Base-by-base conservation (phyloP, 768 basidiomycete species). In the Leccinum longicurvipes region DNA sequence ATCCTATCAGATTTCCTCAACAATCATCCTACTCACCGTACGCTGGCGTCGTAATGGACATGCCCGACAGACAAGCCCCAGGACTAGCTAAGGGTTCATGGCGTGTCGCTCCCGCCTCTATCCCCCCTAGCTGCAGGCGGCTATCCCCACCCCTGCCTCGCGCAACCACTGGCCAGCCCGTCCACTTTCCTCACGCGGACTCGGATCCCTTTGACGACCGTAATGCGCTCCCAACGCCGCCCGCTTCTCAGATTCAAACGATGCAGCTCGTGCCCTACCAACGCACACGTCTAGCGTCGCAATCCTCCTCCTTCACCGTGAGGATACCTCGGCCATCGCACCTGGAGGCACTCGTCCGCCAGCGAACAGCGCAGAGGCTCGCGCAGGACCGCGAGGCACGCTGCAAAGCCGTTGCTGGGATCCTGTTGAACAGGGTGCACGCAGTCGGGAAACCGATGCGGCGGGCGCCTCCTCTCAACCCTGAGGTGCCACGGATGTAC, bases 381-480 rank as follows among this genome's bases (percentile, higher is more conserved):
- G 71, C 63, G 48, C 67, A 65, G 67, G 74, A 75, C 53, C 72
- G 66, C 57, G 76, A 76, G 53, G 73, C 75, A 6, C 73, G 77
- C 14, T 76, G 78, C 55, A 76, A 75, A 62, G 75, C 84, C 51
- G 82, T 86, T 1, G 84, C 84, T 3, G 82, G 80, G 19, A 82
- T 82, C 46, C 66, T 86, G 29, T 72, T 86, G 25, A 79, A 79
- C 61, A 74, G 83, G 21, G 77, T 81, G 32, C 77, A 78, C 57
- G 77, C 73, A 0, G 76, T 76, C 4, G 82, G 82, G n/a, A 76
- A 74, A 54, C 82, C 82, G 1, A 74, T 80, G 74, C 72, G 82
- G n/a, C 70, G 79, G 55, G 58, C 71, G 32, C 71, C 71, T 6
- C 67, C 66, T 4, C 68, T 65, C 12, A 60, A 67, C 29, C 62